These are phyloP conservation scores for Teunomyces aglyptinius DNA, from an alignment of 805 yeast genomes.

Conservation along the genomic window DNA sequence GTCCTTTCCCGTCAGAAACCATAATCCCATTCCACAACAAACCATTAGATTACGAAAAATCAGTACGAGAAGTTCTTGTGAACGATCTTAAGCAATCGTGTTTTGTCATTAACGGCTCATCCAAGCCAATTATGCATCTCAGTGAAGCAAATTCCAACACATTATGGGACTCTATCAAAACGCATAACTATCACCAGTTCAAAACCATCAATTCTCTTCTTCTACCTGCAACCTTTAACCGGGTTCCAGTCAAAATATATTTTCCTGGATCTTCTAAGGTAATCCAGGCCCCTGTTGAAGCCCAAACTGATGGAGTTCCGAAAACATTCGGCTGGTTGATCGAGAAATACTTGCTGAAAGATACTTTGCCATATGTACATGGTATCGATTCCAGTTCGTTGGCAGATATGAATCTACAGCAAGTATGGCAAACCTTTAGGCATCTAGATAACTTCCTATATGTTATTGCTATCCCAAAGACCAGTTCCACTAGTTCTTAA, in stretches of 20 bases:
- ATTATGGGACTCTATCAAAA: conserved; percentile 54
- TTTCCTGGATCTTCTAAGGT: conserved; percentile 37
- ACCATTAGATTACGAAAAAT: conserved; percentile 20
- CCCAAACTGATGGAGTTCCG: conserved; percentile 5
- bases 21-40: conserved; percentile 28
- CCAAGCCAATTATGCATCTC: conserved; percentile 77
- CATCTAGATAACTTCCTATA: conserved; percentile 39
- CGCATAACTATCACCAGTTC: conserved; percentile 30
- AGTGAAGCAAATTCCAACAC: conserved; percentile 57
- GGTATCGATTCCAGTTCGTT: conserved; percentile 26
- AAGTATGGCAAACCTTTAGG: conserved; percentile 33
- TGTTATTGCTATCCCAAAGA: not conserved
- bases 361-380: conserved; percentile 24
- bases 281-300: conserved; percentile 26
- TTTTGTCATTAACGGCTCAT: conserved; percentile 69
- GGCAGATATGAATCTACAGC: conserved; percentile 15
- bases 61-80: conserved; percentile 55
- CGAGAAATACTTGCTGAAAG: conserved; percentile 12
- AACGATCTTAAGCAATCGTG: conserved; percentile 84
- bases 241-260: conserved; percentile 51
- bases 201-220: conserved; percentile 25
- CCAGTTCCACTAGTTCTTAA: conserved; percentile 32
- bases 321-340: conserved; percentile 14
- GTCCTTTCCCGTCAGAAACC: conserved; percentile 26
- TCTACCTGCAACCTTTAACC: conserved; percentile 19